Percentiles rank a stretch among this genome's conserved stretches.
Conservation (phyloP, 2,329 filamentous ascomycete genomes). For the Coniochaeta hoffmannii region DNA sequence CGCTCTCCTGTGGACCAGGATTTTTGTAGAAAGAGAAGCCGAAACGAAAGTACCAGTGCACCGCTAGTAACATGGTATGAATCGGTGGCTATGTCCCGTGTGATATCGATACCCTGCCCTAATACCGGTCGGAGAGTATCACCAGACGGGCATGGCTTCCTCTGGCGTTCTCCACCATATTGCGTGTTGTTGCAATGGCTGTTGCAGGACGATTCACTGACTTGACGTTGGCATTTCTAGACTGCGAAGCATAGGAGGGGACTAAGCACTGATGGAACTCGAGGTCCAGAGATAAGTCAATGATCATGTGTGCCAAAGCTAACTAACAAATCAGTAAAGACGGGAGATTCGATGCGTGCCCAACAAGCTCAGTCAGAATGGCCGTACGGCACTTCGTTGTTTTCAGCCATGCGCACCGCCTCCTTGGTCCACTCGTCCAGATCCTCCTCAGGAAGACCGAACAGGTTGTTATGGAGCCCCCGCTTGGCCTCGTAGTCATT, state of each 20-base stretch:
- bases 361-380: too few species aligned
- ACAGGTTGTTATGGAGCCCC: conserved; percentile 37
- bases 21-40: too few species aligned
- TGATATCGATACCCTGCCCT: too few species aligned
- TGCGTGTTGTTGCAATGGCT: not conserved
- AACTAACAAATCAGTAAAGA: too few species aligned
- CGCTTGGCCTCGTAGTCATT: conserved; percentile 32
- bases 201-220: not conserved
- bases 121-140: too few species aligned
- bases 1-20: too few species aligned
- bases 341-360: too few species aligned
- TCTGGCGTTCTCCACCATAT: not conserved
- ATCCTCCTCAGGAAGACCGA: conserved; percentile 50
- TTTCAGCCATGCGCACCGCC: conserved; percentile 36
- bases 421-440: conserved; percentile 47
- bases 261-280: not conserved
- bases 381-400: conserved; percentile 1
- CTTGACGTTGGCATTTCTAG: not conserved
- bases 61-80: too few species aligned
- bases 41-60: too few species aligned
- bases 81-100: too few species aligned
- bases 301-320: not conserved
- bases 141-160: not conserved
- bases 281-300: too few species aligned
- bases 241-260: not conserved